A percentile compares a stretch with the other conserved stretches of the same genome.
Conservation (phyloP, 768 basidiomycete genomes). For the Tulasnella sp. region DNA sequence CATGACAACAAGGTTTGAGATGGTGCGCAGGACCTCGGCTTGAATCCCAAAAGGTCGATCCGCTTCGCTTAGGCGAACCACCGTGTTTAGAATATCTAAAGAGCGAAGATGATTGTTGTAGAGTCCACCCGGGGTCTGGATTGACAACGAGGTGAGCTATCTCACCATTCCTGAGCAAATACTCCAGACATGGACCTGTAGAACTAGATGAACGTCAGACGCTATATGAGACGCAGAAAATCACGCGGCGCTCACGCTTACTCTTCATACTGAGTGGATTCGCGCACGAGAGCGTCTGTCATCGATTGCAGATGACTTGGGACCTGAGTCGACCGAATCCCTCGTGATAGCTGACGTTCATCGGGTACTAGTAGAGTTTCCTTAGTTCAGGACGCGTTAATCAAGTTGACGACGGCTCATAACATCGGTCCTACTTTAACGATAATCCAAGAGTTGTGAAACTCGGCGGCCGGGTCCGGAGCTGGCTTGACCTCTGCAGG, state of each 20-base stretch:
- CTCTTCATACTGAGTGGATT: slow-evolving; percentile 79
- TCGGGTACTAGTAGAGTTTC: slow-evolving; percentile 78
- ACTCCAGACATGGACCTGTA: slow-evolving; percentile 84
- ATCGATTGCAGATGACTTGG: slow-evolving; percentile 64
- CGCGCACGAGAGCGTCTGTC: slow-evolving; percentile 77
- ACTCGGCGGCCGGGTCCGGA: slow-evolving; percentile 60
- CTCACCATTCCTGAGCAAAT: slow-evolving; percentile 81
- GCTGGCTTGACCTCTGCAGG: slow-evolving; percentile 38
- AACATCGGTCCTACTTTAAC: slow-evolving; percentile 43
- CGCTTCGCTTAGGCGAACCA: slow-evolving; percentile 74
- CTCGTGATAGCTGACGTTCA: slow-evolving; percentile 73
- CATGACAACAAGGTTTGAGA: slow-evolving; percentile 83
- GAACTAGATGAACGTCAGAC: slow-evolving; percentile 36
- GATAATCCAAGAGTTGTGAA: slow-evolving; percentile 61
- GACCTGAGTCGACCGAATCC: slow-evolving; percentile 72
- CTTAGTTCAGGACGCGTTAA: slow-evolving; percentile 29
- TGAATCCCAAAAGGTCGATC: slow-evolving; percentile 87
- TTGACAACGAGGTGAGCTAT: no score
- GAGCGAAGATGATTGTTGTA: neutral
- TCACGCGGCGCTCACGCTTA: slow-evolving; percentile 31
- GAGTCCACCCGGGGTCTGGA: no score
- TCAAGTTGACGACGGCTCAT: neutral
- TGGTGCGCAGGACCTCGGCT: slow-evolving; percentile 73
- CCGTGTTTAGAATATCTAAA: slow-evolving; percentile 66
- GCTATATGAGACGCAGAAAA: neutral